Evolutionary conservation across 2,329 filamentous ascomycete genomes (phyloP).

Genomic region (Cladophialophora chaetospira): DNA sequence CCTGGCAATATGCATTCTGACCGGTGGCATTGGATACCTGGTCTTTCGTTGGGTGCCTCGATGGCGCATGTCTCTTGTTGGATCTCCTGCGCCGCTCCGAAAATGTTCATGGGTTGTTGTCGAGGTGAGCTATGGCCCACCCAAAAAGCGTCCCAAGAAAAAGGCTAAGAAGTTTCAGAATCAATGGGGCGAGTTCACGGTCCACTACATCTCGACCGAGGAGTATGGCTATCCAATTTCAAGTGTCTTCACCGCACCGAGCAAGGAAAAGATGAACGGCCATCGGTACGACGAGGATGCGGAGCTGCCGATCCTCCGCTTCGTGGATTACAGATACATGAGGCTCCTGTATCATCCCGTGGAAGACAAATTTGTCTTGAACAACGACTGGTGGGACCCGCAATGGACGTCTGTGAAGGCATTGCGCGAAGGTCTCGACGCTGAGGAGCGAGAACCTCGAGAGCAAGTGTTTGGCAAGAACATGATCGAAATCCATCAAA

Average conservation of each 20-base stretch:
- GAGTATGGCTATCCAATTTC: conserved; percentile 64
- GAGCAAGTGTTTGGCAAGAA: conserved; percentile 88
- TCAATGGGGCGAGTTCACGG: conserved; percentile 89
- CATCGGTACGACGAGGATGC: conserved; percentile 73
- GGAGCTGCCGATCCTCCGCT: conserved; percentile 71
- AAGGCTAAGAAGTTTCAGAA: conserved; percentile 59
- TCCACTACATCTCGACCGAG: conserved; percentile 67
- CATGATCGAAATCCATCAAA: conserved; percentile 89
- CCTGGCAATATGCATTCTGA: conserved; percentile 67
- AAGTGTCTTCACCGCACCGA: conserved; percentile 55
- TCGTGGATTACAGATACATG: conserved; percentile 90
- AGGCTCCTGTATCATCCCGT: conserved; percentile 88
- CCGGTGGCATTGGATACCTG: conserved; percentile 78
- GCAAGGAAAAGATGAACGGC: conserved; percentile 63
- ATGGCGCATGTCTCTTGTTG: conserved; percentile 78
- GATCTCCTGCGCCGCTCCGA: conserved; percentile 66
- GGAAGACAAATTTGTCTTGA: conserved; percentile 84
- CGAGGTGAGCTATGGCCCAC: conserved; percentile 59
- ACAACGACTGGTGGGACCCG: conserved; percentile 92
- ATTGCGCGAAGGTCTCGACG: conserved; percentile 78
- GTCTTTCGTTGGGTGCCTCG: conserved; percentile 86
- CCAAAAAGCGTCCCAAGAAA: conserved; percentile 27
- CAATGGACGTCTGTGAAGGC: conserved; percentile 76
- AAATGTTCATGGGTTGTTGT: conserved; percentile 90
- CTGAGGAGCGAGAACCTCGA: conserved; percentile 80